A percentile compares a stretch with the other conserved stretches of the same genome.
Evolutionary conservation across 2,329 filamentous ascomycete species (phyloP).

Genomic region (Dichotomopilus funicola): DNA sequence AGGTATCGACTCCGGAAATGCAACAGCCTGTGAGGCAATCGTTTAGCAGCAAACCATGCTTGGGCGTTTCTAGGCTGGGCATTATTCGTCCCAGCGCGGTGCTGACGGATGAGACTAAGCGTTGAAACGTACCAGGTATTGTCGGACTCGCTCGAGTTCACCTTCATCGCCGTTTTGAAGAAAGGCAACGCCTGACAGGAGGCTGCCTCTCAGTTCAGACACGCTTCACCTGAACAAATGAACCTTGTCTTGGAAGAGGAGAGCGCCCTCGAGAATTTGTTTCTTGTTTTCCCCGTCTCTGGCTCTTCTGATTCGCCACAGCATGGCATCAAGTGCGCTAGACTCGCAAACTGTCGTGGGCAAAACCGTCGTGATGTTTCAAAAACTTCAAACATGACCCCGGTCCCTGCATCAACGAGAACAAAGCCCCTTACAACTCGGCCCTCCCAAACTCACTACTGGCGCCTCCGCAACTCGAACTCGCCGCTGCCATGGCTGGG

Average conservation of each 20-base stretch:
- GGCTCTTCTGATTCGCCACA: slow-evolving; percentile 6
- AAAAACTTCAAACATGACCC: slow-evolving; percentile 17
- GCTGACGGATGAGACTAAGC: no score
- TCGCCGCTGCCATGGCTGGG: no score
- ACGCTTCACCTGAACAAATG: not conserved
- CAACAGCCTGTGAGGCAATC: no score
- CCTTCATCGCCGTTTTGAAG: no score
- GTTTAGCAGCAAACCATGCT: no score
- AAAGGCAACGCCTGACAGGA: no score
- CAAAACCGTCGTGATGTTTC: slow-evolving; percentile 27
- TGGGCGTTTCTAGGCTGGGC: no score
- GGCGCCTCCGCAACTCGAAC: no score
- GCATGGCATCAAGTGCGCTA: not conserved
- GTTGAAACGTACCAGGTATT: no score
- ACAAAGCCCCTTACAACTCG: slow-evolving; percentile 12
- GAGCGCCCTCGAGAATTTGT: not conserved
- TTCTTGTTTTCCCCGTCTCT: not conserved
- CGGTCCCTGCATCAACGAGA: slow-evolving; percentile 12
- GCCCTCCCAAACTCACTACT: slow-evolving; percentile 19
- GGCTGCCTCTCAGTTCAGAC: not conserved
- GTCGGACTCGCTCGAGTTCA: no score
- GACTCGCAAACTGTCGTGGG: slow-evolving; percentile 13
- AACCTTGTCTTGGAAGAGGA: not conserved
- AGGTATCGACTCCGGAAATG: no score
- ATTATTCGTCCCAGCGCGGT: no score